Evolutionary conservation across 352 stramenopile genomes (phyloP), one percentile per base, ranked within the genome.

Genomic region (Phytophthora multivora): DNA sequence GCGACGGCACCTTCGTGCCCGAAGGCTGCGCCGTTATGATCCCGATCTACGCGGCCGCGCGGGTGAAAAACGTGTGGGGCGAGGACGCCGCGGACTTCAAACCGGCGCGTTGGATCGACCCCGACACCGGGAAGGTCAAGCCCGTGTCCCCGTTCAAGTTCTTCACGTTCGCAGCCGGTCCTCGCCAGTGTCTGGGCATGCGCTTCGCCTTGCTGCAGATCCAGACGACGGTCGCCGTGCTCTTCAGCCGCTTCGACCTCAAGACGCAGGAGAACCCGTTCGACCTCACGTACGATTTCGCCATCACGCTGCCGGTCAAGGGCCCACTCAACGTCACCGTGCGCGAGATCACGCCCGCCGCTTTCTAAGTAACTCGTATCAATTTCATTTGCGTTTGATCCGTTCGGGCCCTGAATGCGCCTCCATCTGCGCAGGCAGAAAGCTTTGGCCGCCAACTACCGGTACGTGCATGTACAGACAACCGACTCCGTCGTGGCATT

Each of bases 141-240:
- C 47, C 30, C 18, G 51, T 85, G 28, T 83, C 73, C 10, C 57
- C 57, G n/a, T 23, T 76, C 21, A 69, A 72, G 23, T 59, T 50
- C 28, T 91, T 91, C 57, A 59, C 71, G 21, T 93, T 95, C 68
- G 60, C 80, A 66, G 66, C n/a, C 1, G 83, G 83, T 6, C 73
- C 71, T 4, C 79, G 82, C 36, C 66, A 72, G 47, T 92, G 80
- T 42, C 31, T 90, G 9, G 83, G 79, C 19, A 71, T 71, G 57
- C 53, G 68, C 11, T 77, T 86, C 19, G 61, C 77, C 7, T 35
- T 86, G 52, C 47, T 82, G 33, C 69, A 86, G 61, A 75, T 84
- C 52, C 77, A 83, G 43, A 73, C 77, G 2, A 63, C 62, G 16
- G 62, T 80, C 15, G 66, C 71, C 6, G 50, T 61, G 30, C 48